phyloP scores from a whole-genome alignment of 192 early-diverging fungal species.

The Coemansia asiatica region DNA sequence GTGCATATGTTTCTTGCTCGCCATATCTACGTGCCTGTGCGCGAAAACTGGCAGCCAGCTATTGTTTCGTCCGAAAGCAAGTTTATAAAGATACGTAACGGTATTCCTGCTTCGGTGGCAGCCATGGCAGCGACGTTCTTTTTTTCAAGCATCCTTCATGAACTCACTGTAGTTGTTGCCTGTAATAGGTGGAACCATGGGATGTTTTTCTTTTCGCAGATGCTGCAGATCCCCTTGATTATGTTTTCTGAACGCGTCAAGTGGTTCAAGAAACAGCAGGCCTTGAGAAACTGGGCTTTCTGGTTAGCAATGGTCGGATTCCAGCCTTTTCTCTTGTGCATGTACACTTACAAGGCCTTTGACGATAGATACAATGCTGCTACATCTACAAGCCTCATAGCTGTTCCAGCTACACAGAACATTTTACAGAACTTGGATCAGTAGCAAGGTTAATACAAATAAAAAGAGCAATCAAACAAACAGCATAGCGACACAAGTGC shows the following conservation, averaged over 20 bases:
- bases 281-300: constrained; percentile 81
- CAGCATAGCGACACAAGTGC: too few relatives aligned
- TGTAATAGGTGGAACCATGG: constrained; percentile 50
- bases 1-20: constrained; percentile 90
- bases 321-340: constrained; percentile 75
- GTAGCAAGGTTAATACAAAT: too few relatives aligned
- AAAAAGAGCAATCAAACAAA: too few relatives aligned
- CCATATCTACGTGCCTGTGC: constrained; percentile 85
- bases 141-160: constrained; percentile 52
- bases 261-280: constrained; percentile 60
- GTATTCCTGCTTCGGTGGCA: constrained; percentile 33
- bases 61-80: neutral
- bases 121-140: constrained; percentile 55
- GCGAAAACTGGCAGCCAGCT: constrained; percentile 55
- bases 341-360: constrained; percentile 60
- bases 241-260: constrained; percentile 58
- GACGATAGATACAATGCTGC: constrained; percentile 6
- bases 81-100: constrained; percentile 15
- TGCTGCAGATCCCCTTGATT: constrained; percentile 85
- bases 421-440: too few relatives aligned
- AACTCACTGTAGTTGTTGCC: constrained; percentile 42
- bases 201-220: constrained; percentile 53
- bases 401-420: neutral
- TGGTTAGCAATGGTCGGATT: constrained; percentile 91
- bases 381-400: neutral